A percentile compares a stretch with the other conserved stretches of the same genome.
Conservation (phyloP, 345 rosid species). For the Viola odorata region DNA sequence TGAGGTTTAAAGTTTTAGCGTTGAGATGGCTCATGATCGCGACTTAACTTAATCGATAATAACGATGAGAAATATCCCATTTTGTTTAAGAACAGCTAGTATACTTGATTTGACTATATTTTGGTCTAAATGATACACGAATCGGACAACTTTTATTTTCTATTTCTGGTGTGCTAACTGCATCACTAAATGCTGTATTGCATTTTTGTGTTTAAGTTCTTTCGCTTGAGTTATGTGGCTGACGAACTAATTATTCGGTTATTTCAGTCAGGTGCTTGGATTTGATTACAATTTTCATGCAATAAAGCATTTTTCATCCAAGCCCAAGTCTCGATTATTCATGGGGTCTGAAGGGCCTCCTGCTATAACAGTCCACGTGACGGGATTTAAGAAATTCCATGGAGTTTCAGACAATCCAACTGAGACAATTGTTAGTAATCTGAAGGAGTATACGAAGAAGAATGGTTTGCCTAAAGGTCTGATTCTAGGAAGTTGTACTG, state of each 20-base stretch:
- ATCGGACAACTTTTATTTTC: no score
- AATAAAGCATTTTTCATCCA: background rate
- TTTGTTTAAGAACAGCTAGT: no score
- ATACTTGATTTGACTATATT: no score
- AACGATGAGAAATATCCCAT: no score
- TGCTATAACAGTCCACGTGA: slow-evolving; percentile 66
- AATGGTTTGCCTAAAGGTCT: slow-evolving; percentile 65
- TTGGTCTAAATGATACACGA: no score
- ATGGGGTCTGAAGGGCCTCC: slow-evolving; percentile 99
- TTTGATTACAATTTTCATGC: slow-evolving; percentile 7
- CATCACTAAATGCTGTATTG: no score
- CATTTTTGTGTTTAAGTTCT: background rate
- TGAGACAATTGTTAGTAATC: slow-evolving; percentile 61
- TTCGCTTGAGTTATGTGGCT: background rate
- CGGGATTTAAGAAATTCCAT: slow-evolving; percentile 96
- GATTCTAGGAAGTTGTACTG: slow-evolving; percentile 62
- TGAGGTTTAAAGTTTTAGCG: no score
- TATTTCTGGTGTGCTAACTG: no score
- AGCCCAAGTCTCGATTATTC: background rate
- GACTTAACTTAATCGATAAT: no score
- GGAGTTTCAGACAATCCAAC: slow-evolving; percentile 97
- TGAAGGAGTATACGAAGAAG: slow-evolving; percentile 65
- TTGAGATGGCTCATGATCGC: no score
- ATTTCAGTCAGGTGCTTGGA: slow-evolving; percentile 8
- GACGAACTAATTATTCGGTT: background rate